Evolutionary conservation across 305 asterid species (phyloP).

Genomic region (Euphrasia arctica): DNA sequence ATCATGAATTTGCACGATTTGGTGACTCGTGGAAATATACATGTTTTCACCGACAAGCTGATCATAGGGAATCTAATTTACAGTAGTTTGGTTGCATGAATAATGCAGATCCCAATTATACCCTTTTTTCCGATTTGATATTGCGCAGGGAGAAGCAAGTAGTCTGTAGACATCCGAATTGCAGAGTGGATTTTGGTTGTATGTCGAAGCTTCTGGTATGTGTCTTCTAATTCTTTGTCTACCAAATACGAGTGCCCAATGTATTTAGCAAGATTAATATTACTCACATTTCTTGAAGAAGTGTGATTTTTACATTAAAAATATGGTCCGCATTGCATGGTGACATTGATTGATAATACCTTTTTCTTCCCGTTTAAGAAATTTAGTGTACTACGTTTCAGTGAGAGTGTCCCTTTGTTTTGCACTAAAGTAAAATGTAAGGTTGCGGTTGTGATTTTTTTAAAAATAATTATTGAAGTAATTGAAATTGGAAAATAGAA

Average conservation of each 20-base stretch:
- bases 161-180: conserved; percentile 35
- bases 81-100: conserved; percentile 27
- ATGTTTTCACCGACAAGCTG: not conserved
- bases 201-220: conserved; percentile 57
- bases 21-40: conserved; percentile 7
- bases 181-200: conserved; percentile 42
- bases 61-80: conserved; percentile 8
- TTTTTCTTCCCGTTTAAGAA: too few relatives aligned
- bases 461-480: too few relatives aligned
- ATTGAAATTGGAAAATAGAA: too few relatives aligned
- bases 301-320: not conserved
- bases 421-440: too few relatives aligned
- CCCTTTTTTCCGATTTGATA: conserved; percentile 39
- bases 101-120: conserved; percentile 52
- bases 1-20: conserved; percentile 15
- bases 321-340: not conserved
- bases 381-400: too few relatives aligned
- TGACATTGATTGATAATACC: too few relatives aligned
- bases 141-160: conserved; percentile 62
- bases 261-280: not conserved
- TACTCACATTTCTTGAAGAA: not conserved
- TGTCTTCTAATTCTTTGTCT: conserved; percentile 39
- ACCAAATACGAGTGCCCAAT: conserved; percentile 14
- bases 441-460: too few relatives aligned
- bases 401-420: too few relatives aligned